Percentiles rank a stretch among this genome's conserved stretches.
These are phyloP conservation scores for Haplographium delicatum DNA, from an alignment of 495 filamentous ascomycete genomes.

Conservation along the genomic window DNA sequence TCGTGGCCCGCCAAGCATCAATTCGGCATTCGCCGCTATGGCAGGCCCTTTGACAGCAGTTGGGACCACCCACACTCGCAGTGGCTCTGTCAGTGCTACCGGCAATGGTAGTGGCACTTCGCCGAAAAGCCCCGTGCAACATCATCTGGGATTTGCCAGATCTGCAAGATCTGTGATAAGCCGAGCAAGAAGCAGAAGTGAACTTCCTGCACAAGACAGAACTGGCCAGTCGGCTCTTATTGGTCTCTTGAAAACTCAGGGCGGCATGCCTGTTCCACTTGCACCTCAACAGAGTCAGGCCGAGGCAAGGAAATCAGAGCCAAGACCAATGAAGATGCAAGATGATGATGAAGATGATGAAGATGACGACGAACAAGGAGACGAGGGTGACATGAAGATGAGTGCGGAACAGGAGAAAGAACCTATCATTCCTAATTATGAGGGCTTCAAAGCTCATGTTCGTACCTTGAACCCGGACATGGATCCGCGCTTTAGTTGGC, in stretches of 20 bases:
- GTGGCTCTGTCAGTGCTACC: constrained; percentile 53
- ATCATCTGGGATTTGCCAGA: too few species aligned
- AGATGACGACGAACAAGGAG: constrained; percentile 47
- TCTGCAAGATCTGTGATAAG: too few species aligned
- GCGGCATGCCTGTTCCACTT: constrained; percentile 52
- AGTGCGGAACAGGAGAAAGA: constrained; percentile 40
- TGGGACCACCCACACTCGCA: constrained; percentile 49
- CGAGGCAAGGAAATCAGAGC: constrained; percentile 24
- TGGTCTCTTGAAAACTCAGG: constrained; percentile 46
- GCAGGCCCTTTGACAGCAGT: constrained; percentile 56
- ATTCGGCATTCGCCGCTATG: constrained; percentile 60
- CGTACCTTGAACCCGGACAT: constrained; percentile 61
- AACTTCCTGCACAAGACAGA: constrained; percentile 38
- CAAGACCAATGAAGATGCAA: constrained; percentile 18
- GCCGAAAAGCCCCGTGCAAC: constrained; percentile 39
- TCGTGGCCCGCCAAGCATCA: constrained; percentile 60
- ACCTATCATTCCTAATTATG: constrained; percentile 63
- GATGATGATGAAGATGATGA: constrained; percentile 44
- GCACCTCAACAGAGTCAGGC: constrained; percentile 28
- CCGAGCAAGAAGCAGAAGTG: constrained; percentile 70
- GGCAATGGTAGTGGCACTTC: constrained; percentile 45
- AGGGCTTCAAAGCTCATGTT: constrained; percentile 75
- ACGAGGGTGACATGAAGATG: constrained; percentile 43
- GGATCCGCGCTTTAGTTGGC: constrained; percentile 39
- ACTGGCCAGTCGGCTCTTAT: constrained; percentile 26